Evolutionary conservation across 148 eudicot species (phyloP).

Genomic region (Rheum nobile): DNA sequence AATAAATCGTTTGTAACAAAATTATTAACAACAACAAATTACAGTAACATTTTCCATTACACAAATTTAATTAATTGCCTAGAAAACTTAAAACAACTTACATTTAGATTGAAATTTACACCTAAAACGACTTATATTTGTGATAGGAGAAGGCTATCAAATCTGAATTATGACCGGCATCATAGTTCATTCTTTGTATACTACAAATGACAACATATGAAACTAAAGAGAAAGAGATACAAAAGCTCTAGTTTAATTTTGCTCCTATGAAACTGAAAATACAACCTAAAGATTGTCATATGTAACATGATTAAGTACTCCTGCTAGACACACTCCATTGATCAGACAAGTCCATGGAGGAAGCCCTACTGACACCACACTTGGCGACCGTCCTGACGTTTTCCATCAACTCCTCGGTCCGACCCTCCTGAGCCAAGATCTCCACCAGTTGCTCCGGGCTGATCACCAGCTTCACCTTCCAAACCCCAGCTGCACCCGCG

Average conservation of each 20-base stretch:
- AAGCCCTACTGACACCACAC: slow-evolving; percentile 34
- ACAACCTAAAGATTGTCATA: not conserved
- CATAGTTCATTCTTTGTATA: not conserved
- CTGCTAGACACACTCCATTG: slow-evolving; percentile 67
- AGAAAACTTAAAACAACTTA: no score
- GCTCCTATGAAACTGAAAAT: not conserved
- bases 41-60: no score
- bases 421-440: slow-evolving; percentile 55
- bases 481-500: slow-evolving; percentile 26
- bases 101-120: no score
- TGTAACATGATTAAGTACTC: slow-evolving; percentile 9
- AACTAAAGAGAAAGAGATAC: not conserved
- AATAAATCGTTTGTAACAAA: no score
- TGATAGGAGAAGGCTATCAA: no score
- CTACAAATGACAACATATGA: not conserved
- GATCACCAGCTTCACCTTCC: slow-evolving; percentile 89
- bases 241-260: not conserved
- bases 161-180: no score
- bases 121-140: no score
- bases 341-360: slow-evolving; percentile 43
- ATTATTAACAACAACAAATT: no score
- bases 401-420: slow-evolving; percentile 66
- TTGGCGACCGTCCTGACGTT: slow-evolving; percentile 79
- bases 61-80: no score
- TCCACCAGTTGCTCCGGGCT: slow-evolving; percentile 57